Conservation (phyloP, 73 alveolate species). For the Stentor coeruleus region DNA sequence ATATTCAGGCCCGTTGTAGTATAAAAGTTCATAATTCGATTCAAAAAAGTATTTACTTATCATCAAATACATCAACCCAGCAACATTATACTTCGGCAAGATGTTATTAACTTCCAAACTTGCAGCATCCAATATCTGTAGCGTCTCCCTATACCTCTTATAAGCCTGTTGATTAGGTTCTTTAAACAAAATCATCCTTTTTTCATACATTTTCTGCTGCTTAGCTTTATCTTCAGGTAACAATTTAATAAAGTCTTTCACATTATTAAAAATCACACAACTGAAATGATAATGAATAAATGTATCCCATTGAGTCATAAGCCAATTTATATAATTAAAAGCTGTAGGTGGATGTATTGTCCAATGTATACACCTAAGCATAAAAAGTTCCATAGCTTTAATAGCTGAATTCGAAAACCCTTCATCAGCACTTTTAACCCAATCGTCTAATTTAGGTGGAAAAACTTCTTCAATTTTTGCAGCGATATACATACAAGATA, state of each 20-base stretch:
- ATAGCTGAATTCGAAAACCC: constrained; percentile 53
- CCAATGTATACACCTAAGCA: constrained; percentile 30
- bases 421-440: constrained; percentile 60
- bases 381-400: constrained; percentile 27
- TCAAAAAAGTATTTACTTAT: too few species aligned
- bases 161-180: neutral
- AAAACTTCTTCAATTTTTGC: constrained; percentile 87
- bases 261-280: neutral
- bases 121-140: neutral
- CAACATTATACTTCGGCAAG: neutral
- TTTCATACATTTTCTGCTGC: neutral
- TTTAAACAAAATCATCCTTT: neutral
- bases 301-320: constrained; percentile 41
- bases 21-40: too few species aligned
- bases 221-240: neutral
- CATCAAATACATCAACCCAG: constrained; percentile 17
- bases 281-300: constrained; percentile 21
- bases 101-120: neutral
- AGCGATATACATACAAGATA: constrained; percentile 76
- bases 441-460: constrained; percentile 65
- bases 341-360: constrained; percentile 37
- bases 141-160: neutral
- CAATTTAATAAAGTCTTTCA: neutral
- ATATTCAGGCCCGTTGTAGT: too few species aligned
- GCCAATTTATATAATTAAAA: constrained; percentile 41